Conservation (phyloP, 768 basidiomycete species). For the Calvatia gigantea region DNA sequence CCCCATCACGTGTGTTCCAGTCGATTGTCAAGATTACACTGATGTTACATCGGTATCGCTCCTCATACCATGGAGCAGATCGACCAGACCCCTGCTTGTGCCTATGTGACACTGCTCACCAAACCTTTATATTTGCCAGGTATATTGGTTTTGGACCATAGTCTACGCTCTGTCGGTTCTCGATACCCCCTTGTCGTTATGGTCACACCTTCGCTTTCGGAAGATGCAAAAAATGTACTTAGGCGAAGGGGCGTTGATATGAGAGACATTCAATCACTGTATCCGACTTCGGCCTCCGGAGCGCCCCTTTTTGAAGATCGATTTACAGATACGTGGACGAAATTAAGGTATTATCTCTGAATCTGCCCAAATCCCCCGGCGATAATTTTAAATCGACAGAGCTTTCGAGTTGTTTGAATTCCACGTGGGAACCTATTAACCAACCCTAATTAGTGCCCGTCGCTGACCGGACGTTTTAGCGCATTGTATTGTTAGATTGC, state of each 20-base stretch:
- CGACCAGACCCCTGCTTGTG: conserved; percentile 39
- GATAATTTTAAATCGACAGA: conserved; percentile 20
- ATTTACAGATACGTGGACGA: conserved; percentile 73
- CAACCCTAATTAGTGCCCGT: neutral
- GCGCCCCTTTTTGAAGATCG: conserved; percentile 43
- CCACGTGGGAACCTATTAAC: conserved; percentile 42
- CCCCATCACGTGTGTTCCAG: neutral
- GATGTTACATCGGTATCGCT: too few relatives aligned
- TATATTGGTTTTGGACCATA: conserved; percentile 55
- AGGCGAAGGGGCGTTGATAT: conserved; percentile 47
- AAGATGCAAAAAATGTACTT: conserved; percentile 50
- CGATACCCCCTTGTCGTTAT: conserved; percentile 79
- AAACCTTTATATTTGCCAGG: conserved; percentile 65
- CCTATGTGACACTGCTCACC: conserved; percentile 80
- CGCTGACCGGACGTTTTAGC: conserved; percentile 33
- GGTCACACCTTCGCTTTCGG: conserved; percentile 57
- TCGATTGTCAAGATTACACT: neutral
- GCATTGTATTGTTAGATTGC: conserved; percentile 77
- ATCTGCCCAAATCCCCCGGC: neutral
- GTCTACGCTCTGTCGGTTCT: conserved; percentile 50
- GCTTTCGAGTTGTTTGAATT: conserved; percentile 68
- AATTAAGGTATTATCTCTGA: conserved; percentile 40
- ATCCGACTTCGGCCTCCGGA: conserved; percentile 39
- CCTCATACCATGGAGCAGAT: neutral
- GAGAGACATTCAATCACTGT: conserved; percentile 56